These are phyloP conservation scores for Hyphopichia wangnamkhiaoensis DNA, from an alignment of 1,139 yeast genomes.

Conservation along the genomic window DNA sequence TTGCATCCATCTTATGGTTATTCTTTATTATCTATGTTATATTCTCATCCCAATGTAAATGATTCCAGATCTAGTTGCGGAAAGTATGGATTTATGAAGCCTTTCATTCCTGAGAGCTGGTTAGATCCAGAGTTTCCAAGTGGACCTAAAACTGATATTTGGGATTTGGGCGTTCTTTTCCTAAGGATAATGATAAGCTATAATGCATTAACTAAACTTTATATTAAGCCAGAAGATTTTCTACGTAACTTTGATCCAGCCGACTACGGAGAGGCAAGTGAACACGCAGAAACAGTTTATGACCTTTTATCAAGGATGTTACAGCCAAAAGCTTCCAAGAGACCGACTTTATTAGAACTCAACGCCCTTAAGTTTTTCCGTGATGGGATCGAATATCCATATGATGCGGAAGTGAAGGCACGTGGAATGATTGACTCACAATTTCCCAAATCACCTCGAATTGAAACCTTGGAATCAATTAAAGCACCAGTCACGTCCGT, in stretches of 20 bases:
- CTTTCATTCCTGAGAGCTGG: constrained; percentile 50
- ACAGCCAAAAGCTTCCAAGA: constrained; percentile 62
- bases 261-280: constrained; percentile 31
- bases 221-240: constrained; percentile 63
- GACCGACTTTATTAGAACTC: constrained; percentile 82
- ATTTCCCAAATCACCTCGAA: not conserved
- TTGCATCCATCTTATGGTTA: constrained; percentile 73
- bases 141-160: constrained; percentile 80
- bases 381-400: constrained; percentile 40
- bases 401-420: not conserved
- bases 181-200: constrained; percentile 69
- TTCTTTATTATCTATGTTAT: constrained; percentile 60
- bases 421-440: not conserved
- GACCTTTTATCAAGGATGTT: constrained; percentile 72
- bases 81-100: constrained; percentile 11
- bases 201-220: constrained; percentile 45
- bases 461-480: not conserved
- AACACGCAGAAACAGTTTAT: constrained; percentile 43
- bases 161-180: constrained; percentile 86
- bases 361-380: constrained; percentile 81
- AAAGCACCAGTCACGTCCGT: not conserved
- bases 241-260: constrained; percentile 42
- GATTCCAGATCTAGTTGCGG: constrained; percentile 8
- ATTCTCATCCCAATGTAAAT: constrained; percentile 45
- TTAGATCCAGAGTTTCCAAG: constrained; percentile 68